Evolutionary conservation across 495 filamentous ascomycete genomes (phyloP), one percentile per base, ranked within the genome.

Genomic region (Penicillium cataractarum): DNA sequence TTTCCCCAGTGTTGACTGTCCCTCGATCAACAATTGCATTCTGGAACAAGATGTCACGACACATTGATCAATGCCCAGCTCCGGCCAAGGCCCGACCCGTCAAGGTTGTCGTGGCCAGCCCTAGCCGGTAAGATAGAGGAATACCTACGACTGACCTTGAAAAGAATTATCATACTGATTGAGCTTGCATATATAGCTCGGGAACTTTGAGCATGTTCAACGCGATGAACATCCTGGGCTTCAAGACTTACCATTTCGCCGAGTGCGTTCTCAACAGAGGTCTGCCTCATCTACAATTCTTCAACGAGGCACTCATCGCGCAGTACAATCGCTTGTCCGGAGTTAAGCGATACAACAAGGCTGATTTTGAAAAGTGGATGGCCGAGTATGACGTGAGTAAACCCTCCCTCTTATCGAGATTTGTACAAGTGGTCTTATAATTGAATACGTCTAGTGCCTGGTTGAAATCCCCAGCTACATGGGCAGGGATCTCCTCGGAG

Each of bases 221-320:
- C 19, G 69, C 66, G n/a, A 64, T 69, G 61, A 19, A 67, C 17
- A 69, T 69, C 6, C 55, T 72, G 19, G 69, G 69, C 12, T 72
- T 63, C 60, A 67, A 55, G 0, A 17, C 69, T 2, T 72, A 72
- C 24, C 69, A 72, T 27, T 44, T 69, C 27, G 61, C 61, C n/a
- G 69, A 72, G 13, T 60, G 64, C 13, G 31, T 55, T n/a, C 22
- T 19, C 27, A 35, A 40, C 0, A 29, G 55, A 12, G 64, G 62
- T 13, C 2, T 61, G 0, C 54, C 61, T 1, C 69, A 72, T 29
- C 59, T 72, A 54, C 59, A 58, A 32, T n/a, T 59, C 10, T 63
- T 72, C 31, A 58, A 59, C 1, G 69, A 72, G 22, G 69, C 40
- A 2, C 32, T 69, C 5, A 65, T 21, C 15, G 62, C 66, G 3